These are phyloP conservation scores for Aaosphaeria arxii DNA, from an alignment of 2,329 filamentous ascomycete species.

Conservation along the genomic window DNA sequence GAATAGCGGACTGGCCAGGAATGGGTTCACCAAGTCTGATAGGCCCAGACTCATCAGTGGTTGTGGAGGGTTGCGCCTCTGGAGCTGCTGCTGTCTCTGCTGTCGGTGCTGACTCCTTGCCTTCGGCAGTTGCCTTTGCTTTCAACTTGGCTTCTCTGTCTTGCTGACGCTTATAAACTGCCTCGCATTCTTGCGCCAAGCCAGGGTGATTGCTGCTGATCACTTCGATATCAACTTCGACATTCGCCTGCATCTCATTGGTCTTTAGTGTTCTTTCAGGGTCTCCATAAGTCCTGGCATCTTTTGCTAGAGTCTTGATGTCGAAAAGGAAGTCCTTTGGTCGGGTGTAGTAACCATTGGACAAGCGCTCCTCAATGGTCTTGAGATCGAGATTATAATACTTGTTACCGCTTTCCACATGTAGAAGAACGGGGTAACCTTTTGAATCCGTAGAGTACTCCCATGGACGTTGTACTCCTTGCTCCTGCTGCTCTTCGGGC, in stretches of 20 bases:
- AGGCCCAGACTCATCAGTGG: slow-evolving; percentile 44
- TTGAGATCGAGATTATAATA: slow-evolving; percentile 94
- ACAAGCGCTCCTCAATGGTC: slow-evolving; percentile 92
- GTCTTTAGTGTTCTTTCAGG: slow-evolving; percentile 79
- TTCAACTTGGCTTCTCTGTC: slow-evolving; percentile 60
- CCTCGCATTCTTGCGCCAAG: slow-evolving; percentile 72
- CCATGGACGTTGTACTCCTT: slow-evolving; percentile 65
- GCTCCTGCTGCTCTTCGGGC: slow-evolving; percentile 52
- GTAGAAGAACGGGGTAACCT: slow-evolving; percentile 71
- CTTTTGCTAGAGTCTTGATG: slow-evolving; percentile 78
- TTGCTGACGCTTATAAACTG: slow-evolving; percentile 67
- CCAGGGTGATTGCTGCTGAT: slow-evolving; percentile 65
- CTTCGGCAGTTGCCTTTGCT: slow-evolving; percentile 33
- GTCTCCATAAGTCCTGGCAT: slow-evolving; percentile 80
- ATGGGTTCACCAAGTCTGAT: slow-evolving; percentile 62
- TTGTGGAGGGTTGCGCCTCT: slow-evolving; percentile 42
- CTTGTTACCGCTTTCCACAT: slow-evolving; percentile 75
- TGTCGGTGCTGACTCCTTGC: slow-evolving; percentile 33
- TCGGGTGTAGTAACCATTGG: slow-evolving; percentile 92
- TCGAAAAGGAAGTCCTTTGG: slow-evolving; percentile 87
- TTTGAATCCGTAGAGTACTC: slow-evolving; percentile 77
- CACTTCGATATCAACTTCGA: slow-evolving; percentile 84
- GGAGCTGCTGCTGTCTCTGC: slow-evolving; percentile 39
- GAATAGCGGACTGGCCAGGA: slow-evolving; percentile 45
- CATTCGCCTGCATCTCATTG: slow-evolving; percentile 88